Evolutionary conservation across 306 rosid species (phyloP), one percentile per base, ranked within the genome.

Genomic region (Cicer bijugum): DNA sequence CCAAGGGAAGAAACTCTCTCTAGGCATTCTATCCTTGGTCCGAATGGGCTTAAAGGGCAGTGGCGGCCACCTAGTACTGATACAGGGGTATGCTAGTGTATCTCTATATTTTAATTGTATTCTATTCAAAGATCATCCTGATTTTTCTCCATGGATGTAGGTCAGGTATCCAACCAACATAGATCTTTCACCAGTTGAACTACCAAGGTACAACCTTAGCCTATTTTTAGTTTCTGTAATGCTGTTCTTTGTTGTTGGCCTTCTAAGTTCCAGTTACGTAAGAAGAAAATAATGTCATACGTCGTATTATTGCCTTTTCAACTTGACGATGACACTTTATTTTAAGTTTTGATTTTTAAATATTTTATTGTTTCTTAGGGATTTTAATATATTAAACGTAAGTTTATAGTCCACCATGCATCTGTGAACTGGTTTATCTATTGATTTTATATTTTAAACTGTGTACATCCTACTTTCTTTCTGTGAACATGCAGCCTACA

Each of bases 21-120:
- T 20, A 90, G 82, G 17, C 98, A 94, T 86, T 94, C 98, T 39
- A 86, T 94, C 79, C 77, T 94, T 81, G 98, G 98, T 64, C 96
- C 96, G 16, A 82, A 77, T 66, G 96, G 98, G 71, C 94, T 94
- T 77, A 75, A 68, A 6, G 95, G 96, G 80, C 88, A 87, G 77
- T 94, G 94, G 96, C 87, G 71, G 70, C 86, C 89, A 62, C 96
- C 97, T 80, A 83, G 65, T 46, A 80, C 67, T 82, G 88, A 84
- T 72, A 88, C 78, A 82, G 85, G 88, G 97, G 98, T 94, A 89
- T 77, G 86, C 53, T 81, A 43, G 51, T 72, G 65, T 71, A 19
- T 58, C 16, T 42, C 6, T 68, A 63, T 62, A 33, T 75, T 81
- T 58, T 45, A 55, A 65, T 75, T 78, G 74, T 58, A 67, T 58